Percentiles rank a stretch among this genome's conserved stretches.
phyloP scores from a whole-genome alignment of 176 grass and related monocot species.

The Oryza rufipogon region DNA sequence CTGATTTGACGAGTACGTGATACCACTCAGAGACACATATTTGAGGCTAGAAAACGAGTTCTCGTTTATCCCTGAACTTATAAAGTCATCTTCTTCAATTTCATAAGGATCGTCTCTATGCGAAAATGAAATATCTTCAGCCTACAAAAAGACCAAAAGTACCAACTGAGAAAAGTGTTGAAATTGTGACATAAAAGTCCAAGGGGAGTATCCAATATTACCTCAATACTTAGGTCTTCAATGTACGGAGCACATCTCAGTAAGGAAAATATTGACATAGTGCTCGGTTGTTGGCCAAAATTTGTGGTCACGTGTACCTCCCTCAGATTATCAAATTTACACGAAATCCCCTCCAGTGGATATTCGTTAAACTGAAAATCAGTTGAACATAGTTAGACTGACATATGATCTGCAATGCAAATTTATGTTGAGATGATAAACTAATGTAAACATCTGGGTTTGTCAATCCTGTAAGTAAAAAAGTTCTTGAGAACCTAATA shows the following conservation, averaged over 20 bases:
- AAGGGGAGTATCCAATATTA: neutral
- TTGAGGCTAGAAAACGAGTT: constrained; percentile 26
- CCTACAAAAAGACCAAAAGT: neutral
- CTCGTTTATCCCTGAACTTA: neutral
- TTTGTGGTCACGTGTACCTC: neutral
- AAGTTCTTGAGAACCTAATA: too few relatives aligned
- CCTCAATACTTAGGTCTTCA: neutral
- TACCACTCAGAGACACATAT: neutral
- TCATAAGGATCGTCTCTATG: too few relatives aligned
- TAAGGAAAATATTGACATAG: constrained; percentile 13
- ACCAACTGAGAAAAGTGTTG: neutral
- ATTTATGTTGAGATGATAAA: neutral
- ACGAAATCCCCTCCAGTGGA: neutral
- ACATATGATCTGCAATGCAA: neutral
- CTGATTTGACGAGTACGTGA: neutral
- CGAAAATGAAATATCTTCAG: neutral
- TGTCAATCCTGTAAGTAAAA: too few relatives aligned
- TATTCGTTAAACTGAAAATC: neutral
- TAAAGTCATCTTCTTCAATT: neutral
- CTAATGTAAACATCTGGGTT: neutral
- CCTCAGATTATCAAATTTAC: constrained; percentile 17
- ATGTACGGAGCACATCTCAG: neutral
- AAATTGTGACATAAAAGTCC: neutral
- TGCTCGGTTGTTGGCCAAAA: neutral
- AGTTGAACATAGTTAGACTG: neutral